A percentile compares a stretch with the other conserved stretches of the same genome.
These are phyloP conservation scores for Leucocoprinus birnbaumii DNA, from an alignment of 768 basidiomycete genomes.

Conservation along the genomic window DNA sequence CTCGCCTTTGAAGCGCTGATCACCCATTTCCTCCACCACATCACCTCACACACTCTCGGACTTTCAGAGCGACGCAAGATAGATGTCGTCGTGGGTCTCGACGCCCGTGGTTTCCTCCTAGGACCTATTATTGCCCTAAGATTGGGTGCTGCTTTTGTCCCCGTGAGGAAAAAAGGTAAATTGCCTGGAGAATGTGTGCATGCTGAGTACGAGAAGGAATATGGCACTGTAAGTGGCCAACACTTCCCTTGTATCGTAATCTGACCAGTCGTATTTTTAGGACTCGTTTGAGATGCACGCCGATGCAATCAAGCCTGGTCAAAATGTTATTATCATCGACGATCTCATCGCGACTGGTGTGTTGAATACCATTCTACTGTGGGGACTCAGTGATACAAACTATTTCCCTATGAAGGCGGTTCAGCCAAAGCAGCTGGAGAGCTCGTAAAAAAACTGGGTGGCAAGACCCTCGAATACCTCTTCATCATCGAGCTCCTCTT, in stretches of 20 bases:
- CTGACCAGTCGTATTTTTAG: slow-evolving; percentile 33
- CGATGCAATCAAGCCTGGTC: slow-evolving; percentile 77
- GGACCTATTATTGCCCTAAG: slow-evolving; percentile 91
- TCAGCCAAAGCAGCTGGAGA: slow-evolving; percentile 92
- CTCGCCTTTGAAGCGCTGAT: slow-evolving; percentile 87
- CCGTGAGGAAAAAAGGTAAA: slow-evolving; percentile 92
- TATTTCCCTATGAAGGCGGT: slow-evolving; percentile 54
- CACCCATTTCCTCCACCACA: slow-evolving; percentile 82
- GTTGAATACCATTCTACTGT: neutral
- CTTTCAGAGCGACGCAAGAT: slow-evolving; percentile 61
- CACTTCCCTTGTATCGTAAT: neutral
- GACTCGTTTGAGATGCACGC: slow-evolving; percentile 97
- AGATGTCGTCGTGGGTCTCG: slow-evolving; percentile 92
- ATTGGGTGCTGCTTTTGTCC: slow-evolving; percentile 92
- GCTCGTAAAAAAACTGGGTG: slow-evolving; percentile 80
- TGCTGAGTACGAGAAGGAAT: slow-evolving; percentile 88
- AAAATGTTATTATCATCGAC: slow-evolving; percentile 86
- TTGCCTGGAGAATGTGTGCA: slow-evolving; percentile 83
- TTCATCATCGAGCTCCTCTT: slow-evolving; percentile 87
- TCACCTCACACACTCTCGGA: slow-evolving; percentile 76
- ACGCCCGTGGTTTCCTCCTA: slow-evolving; percentile 93
- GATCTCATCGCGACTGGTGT: slow-evolving; percentile 95
- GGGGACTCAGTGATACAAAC: slow-evolving; percentile 4
- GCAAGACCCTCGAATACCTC: slow-evolving; percentile 86
- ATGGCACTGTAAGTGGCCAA: slow-evolving; percentile 63